Conservation (phyloP, 805 yeast genomes). For the Ogataea parapolymorpha region DNA sequence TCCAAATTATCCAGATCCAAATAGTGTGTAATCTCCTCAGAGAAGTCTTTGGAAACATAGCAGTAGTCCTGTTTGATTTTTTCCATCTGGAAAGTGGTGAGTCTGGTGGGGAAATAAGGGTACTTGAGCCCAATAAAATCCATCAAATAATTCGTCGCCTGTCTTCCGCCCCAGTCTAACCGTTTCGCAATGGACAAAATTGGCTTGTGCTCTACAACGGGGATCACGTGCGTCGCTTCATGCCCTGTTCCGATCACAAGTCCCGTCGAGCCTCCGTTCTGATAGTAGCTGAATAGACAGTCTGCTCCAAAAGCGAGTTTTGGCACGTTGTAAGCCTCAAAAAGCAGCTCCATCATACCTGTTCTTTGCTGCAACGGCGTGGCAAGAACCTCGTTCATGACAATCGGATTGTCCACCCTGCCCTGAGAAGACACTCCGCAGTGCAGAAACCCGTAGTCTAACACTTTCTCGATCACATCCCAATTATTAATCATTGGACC, state of each 20-base stretch:
- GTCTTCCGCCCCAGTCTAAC: constrained; percentile 89
- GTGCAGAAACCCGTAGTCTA: constrained; percentile 83
- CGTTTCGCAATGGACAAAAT: constrained; percentile 66
- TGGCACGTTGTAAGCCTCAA: constrained; percentile 79
- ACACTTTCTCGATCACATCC: constrained; percentile 79
- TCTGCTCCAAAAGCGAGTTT: constrained; percentile 80
- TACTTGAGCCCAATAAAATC: constrained; percentile 73
- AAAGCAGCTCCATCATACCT: constrained; percentile 75
- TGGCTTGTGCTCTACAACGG: constrained; percentile 72
- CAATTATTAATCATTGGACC: constrained; percentile 86
- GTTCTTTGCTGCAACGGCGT: constrained; percentile 67
- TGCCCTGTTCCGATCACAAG: constrained; percentile 81
- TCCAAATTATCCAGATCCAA: constrained; percentile 65
- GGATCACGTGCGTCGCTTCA: constrained; percentile 79
- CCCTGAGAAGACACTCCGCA: constrained; percentile 58
- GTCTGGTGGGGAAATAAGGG: constrained; percentile 83
- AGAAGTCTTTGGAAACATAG: constrained; percentile 69
- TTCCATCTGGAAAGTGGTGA: constrained; percentile 61
- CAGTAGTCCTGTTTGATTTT: constrained; percentile 71
- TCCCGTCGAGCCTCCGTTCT: constrained; percentile 59
- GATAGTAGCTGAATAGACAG: constrained; percentile 70
- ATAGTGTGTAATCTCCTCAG: constrained; percentile 52
- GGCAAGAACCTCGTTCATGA: constrained; percentile 76
- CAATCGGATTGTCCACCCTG: constrained; percentile 69
- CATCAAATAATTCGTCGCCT: constrained; percentile 59